phyloP scores from a whole-genome alignment of 768 basidiomycete species.

The Mycena olivaceomarginata region DNA sequence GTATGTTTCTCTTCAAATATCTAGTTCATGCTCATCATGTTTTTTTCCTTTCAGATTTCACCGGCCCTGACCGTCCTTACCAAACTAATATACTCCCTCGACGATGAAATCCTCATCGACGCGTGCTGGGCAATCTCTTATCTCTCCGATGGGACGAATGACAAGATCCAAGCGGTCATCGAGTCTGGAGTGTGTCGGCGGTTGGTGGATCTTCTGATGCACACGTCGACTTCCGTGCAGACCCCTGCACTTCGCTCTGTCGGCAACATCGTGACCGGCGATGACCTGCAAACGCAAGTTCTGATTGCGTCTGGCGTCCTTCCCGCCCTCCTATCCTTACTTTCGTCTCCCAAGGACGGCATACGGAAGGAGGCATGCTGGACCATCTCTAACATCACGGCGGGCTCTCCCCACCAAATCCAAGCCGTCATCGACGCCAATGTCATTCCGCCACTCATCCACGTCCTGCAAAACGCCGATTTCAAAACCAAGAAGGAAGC shows the following conservation, averaged over 20 bases:
- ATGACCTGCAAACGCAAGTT: constrained; percentile 99
- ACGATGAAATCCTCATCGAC: constrained; percentile 99
- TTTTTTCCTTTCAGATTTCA: constrained; percentile 81
- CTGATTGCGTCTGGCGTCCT: constrained; percentile 98
- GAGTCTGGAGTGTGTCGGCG: constrained; percentile 98
- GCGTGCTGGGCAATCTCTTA: constrained; percentile 99
- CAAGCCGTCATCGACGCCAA: constrained; percentile 98
- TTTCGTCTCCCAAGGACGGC: constrained; percentile 98
- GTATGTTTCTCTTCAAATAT: constrained; percentile 66
- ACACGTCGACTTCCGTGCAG: constrained; percentile 95
- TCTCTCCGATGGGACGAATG: constrained; percentile 98
- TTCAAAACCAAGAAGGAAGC: constrained; percentile 99
- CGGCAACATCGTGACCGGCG: constrained; percentile 99
- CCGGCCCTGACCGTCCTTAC: constrained; percentile 96
- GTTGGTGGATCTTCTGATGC: constrained; percentile 97
- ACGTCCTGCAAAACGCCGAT: constrained; percentile 97
- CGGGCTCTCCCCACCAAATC: constrained; percentile 97
- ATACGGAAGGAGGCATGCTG: constrained; percentile 99
- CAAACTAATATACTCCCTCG: constrained; percentile 98
- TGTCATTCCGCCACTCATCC: constrained; percentile 98
- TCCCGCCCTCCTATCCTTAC: constrained; percentile 94
- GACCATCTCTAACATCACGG: constrained; percentile 99
- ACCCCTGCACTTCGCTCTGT: constrained; percentile 99
- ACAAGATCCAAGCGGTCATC: constrained; percentile 99
- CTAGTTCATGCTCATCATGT: constrained; percentile 33